phyloP scores from a whole-genome alignment of 2,329 filamentous ascomycete species.

The Phialophora expanda region DNA sequence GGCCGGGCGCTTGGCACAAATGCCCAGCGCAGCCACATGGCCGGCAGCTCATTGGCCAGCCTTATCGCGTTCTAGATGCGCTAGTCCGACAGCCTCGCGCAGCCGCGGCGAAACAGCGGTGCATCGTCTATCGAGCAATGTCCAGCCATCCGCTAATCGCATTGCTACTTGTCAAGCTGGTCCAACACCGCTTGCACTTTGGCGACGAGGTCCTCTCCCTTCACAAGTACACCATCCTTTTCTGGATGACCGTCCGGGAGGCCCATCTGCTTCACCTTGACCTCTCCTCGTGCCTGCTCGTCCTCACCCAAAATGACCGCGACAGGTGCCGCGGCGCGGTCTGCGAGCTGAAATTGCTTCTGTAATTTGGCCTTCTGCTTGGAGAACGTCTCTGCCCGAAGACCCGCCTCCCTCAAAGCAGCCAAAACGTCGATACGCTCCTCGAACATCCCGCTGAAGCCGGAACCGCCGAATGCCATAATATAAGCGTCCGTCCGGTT shows the following conservation, averaged over 20 bases:
- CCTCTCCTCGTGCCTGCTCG: conserved; percentile 79
- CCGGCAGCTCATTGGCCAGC: conserved; percentile 11
- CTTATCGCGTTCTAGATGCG: conserved; percentile 14
- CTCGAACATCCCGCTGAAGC: conserved; percentile 76
- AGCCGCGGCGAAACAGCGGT: not conserved
- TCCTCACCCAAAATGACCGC: conserved; percentile 90
- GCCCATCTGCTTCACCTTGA: conserved; percentile 86
- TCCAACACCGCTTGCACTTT: conserved; percentile 27
- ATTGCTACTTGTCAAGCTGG: conserved; percentile 18
- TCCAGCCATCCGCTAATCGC: not conserved
- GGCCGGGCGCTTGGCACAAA: conserved; percentile 18
- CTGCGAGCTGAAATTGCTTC: conserved; percentile 89
- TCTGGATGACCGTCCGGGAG: conserved; percentile 82
- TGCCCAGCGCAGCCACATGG: not conserved
- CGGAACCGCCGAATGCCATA: conserved; percentile 92
- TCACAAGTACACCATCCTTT: conserved; percentile 82
- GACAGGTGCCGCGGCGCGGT: conserved; percentile 78
- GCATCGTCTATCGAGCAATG: not conserved
- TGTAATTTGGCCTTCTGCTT: conserved; percentile 81
- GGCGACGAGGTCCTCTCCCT: conserved; percentile 49
- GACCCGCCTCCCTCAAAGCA: conserved; percentile 80
- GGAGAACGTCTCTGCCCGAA: conserved; percentile 89
- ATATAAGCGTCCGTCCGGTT: conserved; percentile 79
- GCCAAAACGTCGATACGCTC: conserved; percentile 83
- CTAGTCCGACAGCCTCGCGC: conserved; percentile 18